Evolutionary conservation across 306 rosid species (phyloP), one percentile per base, ranked within the genome.

Genomic region (Lathyrus tuberosus): DNA sequence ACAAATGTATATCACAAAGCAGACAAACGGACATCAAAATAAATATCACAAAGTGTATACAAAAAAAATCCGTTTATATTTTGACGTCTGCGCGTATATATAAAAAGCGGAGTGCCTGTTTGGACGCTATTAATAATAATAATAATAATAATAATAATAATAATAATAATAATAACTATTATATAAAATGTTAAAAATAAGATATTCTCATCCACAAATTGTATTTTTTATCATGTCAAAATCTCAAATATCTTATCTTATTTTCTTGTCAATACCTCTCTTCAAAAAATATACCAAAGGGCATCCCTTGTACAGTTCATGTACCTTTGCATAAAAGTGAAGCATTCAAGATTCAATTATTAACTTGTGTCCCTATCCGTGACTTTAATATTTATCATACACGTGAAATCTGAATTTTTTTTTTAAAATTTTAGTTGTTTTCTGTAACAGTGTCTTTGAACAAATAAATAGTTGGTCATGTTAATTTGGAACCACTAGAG

Each of bases 291-390:
- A 33, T 5, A 33, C 8, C 38, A 33, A 4, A 2, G 38, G 38
- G 38, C 38, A 33, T 33, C 38, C 38, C 38, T 33, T 33, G 2
- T 33, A 54, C 24, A 46, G 62, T 65, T 44, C 77, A 56, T 56
- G 81, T 35, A 65, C 52, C 73, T 71, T 65, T 65, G 65, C 42
- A 71, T 46, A 63, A 65, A 76, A 76, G 56, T 60, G 47, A 51
- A 70, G 65, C 18, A 35, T 37, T 26, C 37, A 22, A 42, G 48
- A 42, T 64, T 71, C 81, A 71, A 78, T 78, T 65, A 71, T 78
- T 56, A 57, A 78, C 48, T 12, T 1, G 53, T 71, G 72, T 71
- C 73, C 11, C 14, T 52, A 44, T 70, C 57, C 17, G 17, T 62
- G 44, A 70, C 62, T 77, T 62, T 43, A 77, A 15, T 75, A 1